phyloP scores from a whole-genome alignment of 1,284 basidiomycete genomes.

The Ustilago esculenta region DNA sequence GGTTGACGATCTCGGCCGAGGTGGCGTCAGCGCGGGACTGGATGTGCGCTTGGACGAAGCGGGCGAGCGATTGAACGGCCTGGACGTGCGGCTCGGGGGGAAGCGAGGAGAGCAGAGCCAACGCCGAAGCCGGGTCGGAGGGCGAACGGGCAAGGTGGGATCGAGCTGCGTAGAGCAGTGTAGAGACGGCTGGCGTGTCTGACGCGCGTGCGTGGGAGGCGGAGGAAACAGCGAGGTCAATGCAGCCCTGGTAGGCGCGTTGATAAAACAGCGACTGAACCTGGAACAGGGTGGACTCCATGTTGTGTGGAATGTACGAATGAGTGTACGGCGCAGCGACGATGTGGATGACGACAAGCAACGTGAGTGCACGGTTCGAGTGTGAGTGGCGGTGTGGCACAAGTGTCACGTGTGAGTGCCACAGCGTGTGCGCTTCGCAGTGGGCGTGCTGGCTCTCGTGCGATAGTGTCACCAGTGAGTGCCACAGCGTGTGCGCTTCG shows the following conservation, averaged over 20 bases:
- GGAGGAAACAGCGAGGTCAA: constrained; percentile 48
- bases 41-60: constrained; percentile 48
- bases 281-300: constrained; percentile 54
- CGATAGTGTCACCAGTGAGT: no score
- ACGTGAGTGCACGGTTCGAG: no score
- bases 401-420: constrained; percentile 5
- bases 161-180: constrained; percentile 61
- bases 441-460: no score
- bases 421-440: no score
- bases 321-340: background rate
- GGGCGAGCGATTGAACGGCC: constrained; percentile 54
- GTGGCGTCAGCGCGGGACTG: constrained; percentile 28
- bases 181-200: constrained; percentile 34
- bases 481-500: no score
- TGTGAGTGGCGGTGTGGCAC: no score
- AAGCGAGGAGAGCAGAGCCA: constrained; percentile 47
- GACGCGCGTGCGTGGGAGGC: constrained; percentile 32
- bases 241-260: constrained; percentile 61
- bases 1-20: constrained; percentile 47
- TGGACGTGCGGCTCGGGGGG: constrained; percentile 32
- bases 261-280: constrained; percentile 65
- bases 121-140: constrained; percentile 44
- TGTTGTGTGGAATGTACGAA: constrained; percentile 2
- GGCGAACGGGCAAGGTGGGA: constrained; percentile 55
- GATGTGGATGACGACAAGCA: no score